Evolutionary conservation across 2,329 filamentous ascomycete genomes (phyloP), one percentile per base, ranked within the genome.

Genomic region (Xylariaceae sp.): DNA sequence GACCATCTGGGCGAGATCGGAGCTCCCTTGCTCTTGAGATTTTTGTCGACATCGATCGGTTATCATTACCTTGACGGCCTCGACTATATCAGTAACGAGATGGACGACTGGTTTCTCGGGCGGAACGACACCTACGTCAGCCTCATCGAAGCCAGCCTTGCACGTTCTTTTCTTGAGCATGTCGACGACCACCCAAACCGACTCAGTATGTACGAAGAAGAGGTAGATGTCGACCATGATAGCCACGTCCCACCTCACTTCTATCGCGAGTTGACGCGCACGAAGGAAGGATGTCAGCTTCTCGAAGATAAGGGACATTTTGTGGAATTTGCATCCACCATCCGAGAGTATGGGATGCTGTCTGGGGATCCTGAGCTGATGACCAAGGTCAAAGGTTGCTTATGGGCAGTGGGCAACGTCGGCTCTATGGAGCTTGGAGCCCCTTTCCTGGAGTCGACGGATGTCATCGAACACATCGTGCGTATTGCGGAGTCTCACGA

Each of bases 101-200:
- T 98, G 92, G 92, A 98, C 48, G 93, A 98, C 61, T 98, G 92
- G 92, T 98, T 96, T 54, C 70, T 98, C 19, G 92, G 92, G 11
- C 80, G 92, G 28, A 98, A 98, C 53, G 90, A 98, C 56, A 82
- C 80, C n/a, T 98, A 98, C 47, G 92, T 98, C 32, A 75, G 79
- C 23, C 75, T 96, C 25, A 90, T 98, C 25, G 92, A 98, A 59
- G 92, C 93, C n/a, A 94, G 89, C 35, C 70, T 98, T 32, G 87
- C 89, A 19, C 80, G 87, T 39, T 83, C 89, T 1, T 89, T 94
- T 45, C 69, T 78, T n/a, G 72, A 81, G 25, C 75, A 74, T 34
- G 61, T 71, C 5, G 75, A 78, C 17, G 71, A 76, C 24, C 65
- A 70, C 51, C 60, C 73, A 51, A 67, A 67, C 54, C 73, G 65